Base-by-base conservation (phyloP, 2,329 filamentous ascomycete species). In the Sporothrix humicola region DNA sequence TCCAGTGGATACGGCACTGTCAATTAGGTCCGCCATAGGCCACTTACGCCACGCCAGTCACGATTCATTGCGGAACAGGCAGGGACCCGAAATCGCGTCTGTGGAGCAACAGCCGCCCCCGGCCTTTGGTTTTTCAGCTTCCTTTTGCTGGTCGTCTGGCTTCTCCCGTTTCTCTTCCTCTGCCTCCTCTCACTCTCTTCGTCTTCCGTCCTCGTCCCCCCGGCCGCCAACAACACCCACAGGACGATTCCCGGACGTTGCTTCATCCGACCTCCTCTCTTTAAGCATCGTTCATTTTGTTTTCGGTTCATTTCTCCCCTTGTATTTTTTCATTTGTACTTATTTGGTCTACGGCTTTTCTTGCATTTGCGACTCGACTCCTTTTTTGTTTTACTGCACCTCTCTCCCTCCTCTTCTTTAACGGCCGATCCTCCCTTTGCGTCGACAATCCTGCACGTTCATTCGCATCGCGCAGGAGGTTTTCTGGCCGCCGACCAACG, bases 401-500 rank as follows among this genome's bases (percentile, higher is more conserved):
- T 23, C 54, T 20, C 23, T 23, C 42, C 44, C 48, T 68, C n/a
- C 48, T 37, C 42, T 48, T 66, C 61, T 66, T 66, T 13, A 1
- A n/a, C 50, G 12, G 9, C 12, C 54, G 59, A 4, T 15, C 58
- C 15, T 56, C 50, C n/a, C 13, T 61, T 52, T 26, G 31, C 59
- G 61, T 20, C 61, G 42, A 48, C 61, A 12, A 66, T 66, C 52
- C 31, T 56, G 26, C 52, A 23, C 50, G 54, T 20, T n/a, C 48
- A 9, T 23, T 8, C 48, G 8, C 42, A 66, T 17, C 15, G 20
- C 44, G 44, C 42, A 75, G 73, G 31, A 71, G 69, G 69, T n/a
- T 65, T 75, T n/a, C 73, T 56, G 56, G 71, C 75, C n/a, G 8
- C 72, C 52, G 65, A 73, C 17, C 69, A 76, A 48, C 74, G 75